Percentiles rank a stretch among this genome's conserved stretches.
phyloP scores from a whole-genome alignment of 2,329 filamentous ascomycete genomes.

The Dactylellina cionopaga region DNA sequence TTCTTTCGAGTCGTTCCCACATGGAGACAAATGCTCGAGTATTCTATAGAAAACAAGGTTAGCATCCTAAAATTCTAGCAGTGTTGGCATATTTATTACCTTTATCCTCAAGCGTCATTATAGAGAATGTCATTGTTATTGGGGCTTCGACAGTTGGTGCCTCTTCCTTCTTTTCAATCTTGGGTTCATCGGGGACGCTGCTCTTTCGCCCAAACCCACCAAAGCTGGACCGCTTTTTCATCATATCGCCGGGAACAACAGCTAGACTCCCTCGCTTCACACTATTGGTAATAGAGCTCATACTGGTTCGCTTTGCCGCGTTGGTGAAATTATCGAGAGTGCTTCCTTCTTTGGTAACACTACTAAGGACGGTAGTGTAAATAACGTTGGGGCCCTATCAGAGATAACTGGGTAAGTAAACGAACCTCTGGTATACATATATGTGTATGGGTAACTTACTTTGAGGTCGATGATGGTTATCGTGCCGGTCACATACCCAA shows the following conservation, averaged over 20 bases:
- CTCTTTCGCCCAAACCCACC: conserved; percentile 67
- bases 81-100: conserved; percentile 60
- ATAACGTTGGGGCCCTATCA: conserved; percentile 78
- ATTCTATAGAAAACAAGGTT: conserved; percentile 68
- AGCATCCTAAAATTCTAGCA: neutral
- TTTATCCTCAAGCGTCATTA: conserved; percentile 92
- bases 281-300: conserved; percentile 75
- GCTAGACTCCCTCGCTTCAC: conserved; percentile 71
- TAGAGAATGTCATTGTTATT: conserved; percentile 85
- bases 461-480: conserved; percentile 86
- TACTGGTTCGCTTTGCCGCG: conserved; percentile 30
- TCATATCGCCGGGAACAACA: neutral
- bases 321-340: conserved; percentile 5
- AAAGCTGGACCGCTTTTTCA: conserved; percentile 5
- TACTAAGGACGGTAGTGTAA: conserved; percentile 67
- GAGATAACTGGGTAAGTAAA: neutral
- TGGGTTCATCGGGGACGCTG: conserved; percentile 54
- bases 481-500: conserved; percentile 83
- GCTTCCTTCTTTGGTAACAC: conserved; percentile 14
- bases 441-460: conserved; percentile 32
- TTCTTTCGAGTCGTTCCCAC: conserved; percentile 87
- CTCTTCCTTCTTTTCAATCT: conserved; percentile 62
- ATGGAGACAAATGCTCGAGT: conserved; percentile 92
- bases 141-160: conserved; percentile 74
- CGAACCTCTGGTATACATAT: neutral